Evolutionary conservation across 306 rosid genomes (phyloP).

Genomic region (Quercus rubra): DNA sequence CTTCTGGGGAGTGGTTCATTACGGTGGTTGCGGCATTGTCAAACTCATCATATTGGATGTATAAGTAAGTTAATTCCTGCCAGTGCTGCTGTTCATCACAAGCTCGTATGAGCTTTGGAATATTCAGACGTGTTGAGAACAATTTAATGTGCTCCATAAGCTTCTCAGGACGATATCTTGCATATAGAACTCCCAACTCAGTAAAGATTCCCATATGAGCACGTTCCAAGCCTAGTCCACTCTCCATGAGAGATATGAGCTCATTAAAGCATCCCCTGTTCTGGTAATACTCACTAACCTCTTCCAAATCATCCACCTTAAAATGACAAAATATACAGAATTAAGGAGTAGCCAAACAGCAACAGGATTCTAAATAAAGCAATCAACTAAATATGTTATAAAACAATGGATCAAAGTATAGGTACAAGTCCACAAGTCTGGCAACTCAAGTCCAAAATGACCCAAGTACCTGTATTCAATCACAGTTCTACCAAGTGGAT

Average conservation of each 20-base stretch:
- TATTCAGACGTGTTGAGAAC: conserved; percentile 89
- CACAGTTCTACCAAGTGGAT: neutral
- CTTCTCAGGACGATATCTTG: conserved; percentile 98
- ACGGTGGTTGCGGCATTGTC: conserved; percentile 98
- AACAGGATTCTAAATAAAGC: neutral
- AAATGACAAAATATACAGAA: conserved; percentile 5
- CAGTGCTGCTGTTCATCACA: conserved; percentile 99
- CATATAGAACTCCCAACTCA: conserved; percentile 95
- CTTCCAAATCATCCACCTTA: conserved; percentile 98
- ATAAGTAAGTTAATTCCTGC: conserved; percentile 93
- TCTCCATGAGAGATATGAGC: conserved; percentile 97
- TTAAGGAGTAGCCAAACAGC: neutral
- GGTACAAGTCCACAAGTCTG: neutral
- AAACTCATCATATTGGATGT: conserved; percentile 96
- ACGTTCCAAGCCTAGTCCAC: conserved; percentile 97
- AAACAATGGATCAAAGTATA: neutral
- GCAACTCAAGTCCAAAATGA: neutral
- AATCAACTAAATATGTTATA: conserved; percentile 7
- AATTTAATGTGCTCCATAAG: conserved; percentile 99
- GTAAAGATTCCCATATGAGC: conserved; percentile 99
- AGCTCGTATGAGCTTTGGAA: conserved; percentile 97
- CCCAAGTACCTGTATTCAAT: neutral
- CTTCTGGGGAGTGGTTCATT: conserved; percentile 99
- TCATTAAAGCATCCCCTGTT: conserved; percentile 98
- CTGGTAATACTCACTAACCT: conserved; percentile 98